Conservation (phyloP, 2,329 filamentous ascomycete genomes). For the Magnaporthiopsis incrustans region DNA sequence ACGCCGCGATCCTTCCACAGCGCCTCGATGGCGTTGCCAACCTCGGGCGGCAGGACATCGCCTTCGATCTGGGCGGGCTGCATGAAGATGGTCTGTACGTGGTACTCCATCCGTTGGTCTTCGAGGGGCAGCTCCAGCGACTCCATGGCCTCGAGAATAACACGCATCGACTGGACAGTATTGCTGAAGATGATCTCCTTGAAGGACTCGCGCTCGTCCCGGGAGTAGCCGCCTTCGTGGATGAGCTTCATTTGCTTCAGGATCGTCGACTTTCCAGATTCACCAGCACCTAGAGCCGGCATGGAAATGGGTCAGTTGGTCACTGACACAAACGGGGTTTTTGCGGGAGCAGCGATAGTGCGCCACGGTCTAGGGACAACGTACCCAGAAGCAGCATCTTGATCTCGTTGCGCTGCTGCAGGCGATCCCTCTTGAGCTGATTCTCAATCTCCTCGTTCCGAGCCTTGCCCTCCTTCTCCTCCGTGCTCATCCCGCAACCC, state of each 20-base stretch:
- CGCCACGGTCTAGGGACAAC: slow-evolving; percentile 22
- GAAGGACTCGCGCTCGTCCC: slow-evolving; percentile 68
- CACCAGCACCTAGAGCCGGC: slow-evolving; percentile 76
- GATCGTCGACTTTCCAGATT: slow-evolving; percentile 93
- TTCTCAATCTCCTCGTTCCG: slow-evolving; percentile 99
- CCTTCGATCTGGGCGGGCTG: slow-evolving; percentile 95
- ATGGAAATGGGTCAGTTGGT: not conserved
- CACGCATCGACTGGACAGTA: slow-evolving; percentile 61
- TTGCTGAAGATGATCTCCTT: slow-evolving; percentile 67
- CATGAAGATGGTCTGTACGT: slow-evolving; percentile 96
- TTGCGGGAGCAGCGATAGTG: not conserved
- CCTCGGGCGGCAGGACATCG: slow-evolving; percentile 87
- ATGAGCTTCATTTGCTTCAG: slow-evolving; percentile 99
- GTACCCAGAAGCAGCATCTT: slow-evolving; percentile 98
- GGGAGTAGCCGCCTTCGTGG: slow-evolving; percentile 96
- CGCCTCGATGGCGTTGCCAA: slow-evolving; percentile 84
- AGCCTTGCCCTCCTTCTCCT: slow-evolving; percentile 99
- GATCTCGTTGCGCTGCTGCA: slow-evolving; percentile 99
- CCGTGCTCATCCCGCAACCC: slow-evolving; percentile 99
- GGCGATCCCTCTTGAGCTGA: slow-evolving; percentile 95
- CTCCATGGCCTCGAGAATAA: slow-evolving; percentile 63
- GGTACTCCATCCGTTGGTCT: slow-evolving; percentile 89
- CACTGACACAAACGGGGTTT: too few relatives aligned
- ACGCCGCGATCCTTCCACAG: slow-evolving; percentile 91
- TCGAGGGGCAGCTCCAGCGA: slow-evolving; percentile 72